A percentile compares a stretch with the other conserved stretches of the same genome.
phyloP scores from a whole-genome alignment of 257 asterid genomes.

The Catharanthus roseus region DNA sequence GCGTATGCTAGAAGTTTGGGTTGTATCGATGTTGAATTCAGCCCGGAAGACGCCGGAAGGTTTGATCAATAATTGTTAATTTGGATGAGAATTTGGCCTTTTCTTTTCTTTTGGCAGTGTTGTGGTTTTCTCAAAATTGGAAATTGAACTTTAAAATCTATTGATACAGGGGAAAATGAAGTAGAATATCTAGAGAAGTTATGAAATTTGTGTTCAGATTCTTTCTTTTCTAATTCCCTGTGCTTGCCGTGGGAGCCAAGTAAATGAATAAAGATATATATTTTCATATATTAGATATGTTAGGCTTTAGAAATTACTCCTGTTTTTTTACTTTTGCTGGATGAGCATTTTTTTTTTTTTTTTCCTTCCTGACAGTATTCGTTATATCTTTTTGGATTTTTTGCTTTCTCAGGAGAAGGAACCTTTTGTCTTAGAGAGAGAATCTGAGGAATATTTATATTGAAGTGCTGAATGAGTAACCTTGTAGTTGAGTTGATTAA shows the following conservation, averaged over 20 bases:
- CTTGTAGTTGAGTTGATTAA: not conserved
- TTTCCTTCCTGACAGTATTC: not conserved
- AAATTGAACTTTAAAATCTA: not conserved
- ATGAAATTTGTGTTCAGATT: not conserved
- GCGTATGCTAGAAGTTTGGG: constrained; percentile 85
- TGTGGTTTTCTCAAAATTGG: not conserved
- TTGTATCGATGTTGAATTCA: constrained; percentile 84
- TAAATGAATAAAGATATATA: not conserved
- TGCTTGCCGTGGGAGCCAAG: not conserved
- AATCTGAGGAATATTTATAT: not conserved
- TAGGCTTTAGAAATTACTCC: not conserved
- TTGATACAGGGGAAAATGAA: not conserved
- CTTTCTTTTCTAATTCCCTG: not conserved
- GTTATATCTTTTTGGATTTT: not conserved
- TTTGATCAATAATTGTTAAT: constrained; percentile 12
- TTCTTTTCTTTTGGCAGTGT: not conserved
- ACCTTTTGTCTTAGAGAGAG: not conserved
- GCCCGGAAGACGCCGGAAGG: constrained; percentile 99
- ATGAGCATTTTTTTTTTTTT: not conserved
- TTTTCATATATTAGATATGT: not conserved
- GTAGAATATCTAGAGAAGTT: not conserved
- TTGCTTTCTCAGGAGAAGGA: not conserved
- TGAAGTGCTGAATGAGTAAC: not conserved
- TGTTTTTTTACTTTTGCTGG: not conserved
- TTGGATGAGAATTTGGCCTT: not conserved